These are phyloP conservation scores for Fusarium sp. DNA, from an alignment of 2,329 filamentous ascomycete species.

Conservation along the genomic window DNA sequence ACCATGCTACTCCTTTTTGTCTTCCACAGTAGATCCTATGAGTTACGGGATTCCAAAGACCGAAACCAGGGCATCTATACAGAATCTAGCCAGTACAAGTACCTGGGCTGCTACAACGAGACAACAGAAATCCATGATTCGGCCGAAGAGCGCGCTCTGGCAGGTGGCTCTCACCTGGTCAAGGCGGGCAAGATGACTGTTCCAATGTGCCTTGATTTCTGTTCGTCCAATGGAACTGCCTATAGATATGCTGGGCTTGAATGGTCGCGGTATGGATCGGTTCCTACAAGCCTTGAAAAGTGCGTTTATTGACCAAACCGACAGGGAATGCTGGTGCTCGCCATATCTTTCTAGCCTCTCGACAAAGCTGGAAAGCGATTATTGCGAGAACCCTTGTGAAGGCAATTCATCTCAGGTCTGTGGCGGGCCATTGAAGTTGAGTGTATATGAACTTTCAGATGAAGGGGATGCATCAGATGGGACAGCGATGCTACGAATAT, in stretches of 20 bases:
- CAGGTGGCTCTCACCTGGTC: slow-evolving; percentile 55
- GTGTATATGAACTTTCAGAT: slow-evolving; percentile 53
- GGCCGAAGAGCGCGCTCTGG: slow-evolving; percentile 59
- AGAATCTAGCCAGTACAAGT: slow-evolving; percentile 55
- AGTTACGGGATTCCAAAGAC: slow-evolving; percentile 26
- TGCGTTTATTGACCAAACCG: neutral
- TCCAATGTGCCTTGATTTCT: slow-evolving; percentile 62
- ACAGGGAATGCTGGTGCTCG: slow-evolving; percentile 70
- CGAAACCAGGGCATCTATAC: slow-evolving; percentile 49
- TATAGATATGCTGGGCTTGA: slow-evolving; percentile 66
- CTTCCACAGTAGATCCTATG: slow-evolving; percentile 23
- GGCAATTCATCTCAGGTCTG: slow-evolving; percentile 64
- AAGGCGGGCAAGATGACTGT: slow-evolving; percentile 62
- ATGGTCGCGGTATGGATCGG: slow-evolving; percentile 57
- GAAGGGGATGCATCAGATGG: slow-evolving; percentile 16
- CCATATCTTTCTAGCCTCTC: slow-evolving; percentile 60
- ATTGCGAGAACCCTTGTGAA: slow-evolving; percentile 64
- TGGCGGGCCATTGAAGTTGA: slow-evolving; percentile 63
- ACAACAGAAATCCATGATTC: slow-evolving; percentile 59
- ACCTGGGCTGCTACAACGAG: slow-evolving; percentile 70
- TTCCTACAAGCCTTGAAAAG: neutral
- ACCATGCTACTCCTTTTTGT: slow-evolving; percentile 24
- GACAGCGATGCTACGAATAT: neutral
- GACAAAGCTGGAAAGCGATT: slow-evolving; percentile 56
- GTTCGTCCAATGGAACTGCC: slow-evolving; percentile 52